Evolutionary conservation across 805 yeast genomes (phyloP), one percentile per base, ranked within the genome.

Genomic region (Starmerella etchellsii): DNA sequence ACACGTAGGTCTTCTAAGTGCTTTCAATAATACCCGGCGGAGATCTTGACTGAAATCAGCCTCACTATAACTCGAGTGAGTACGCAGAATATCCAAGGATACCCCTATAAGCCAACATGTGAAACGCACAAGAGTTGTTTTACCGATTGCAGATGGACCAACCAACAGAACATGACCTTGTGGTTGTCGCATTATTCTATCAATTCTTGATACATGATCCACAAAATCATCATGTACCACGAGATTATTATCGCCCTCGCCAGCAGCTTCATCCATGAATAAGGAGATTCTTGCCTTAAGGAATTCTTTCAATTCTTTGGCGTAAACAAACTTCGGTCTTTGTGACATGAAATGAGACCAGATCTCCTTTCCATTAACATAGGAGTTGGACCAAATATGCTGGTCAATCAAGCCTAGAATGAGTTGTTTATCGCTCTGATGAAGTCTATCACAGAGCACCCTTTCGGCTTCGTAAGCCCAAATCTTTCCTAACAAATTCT

Each of bases 101-200:
- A 82, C 54, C 0, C 95, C 95, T 56, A 81, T 81, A 62, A 85
- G 73, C 97, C 97, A 88, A 0, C 94, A 75, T 4, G 82, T 95
- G 67, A 88, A 88, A 46, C 75, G 71, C 0, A 81, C 66, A 40
- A 85, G 53, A 0, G 87, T 77, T 0, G 83, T 70, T 56, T 81
- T 82, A 1, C 96, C 96, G 49, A 85, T 74, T 1, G 93, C 72
- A 40, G 83, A 70, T 1, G 82, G 74, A 0, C 96, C 97, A 18
- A 82, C 79, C 30, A 88, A 56, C 48, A 88, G 81, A 66, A 82
- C 59, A 58, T 88, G 97, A 0, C 97, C 97, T 53, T 87, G 96
- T 0, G 78, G 76, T 53, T 84, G 94, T 39, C 76, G 69, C 36
- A 88, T 57, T 0, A 83, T 88, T 42, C 97, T 63, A 52, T 87